These are phyloP conservation scores for Pseudozyma tsukubaensis DNA, from an alignment of 1,284 basidiomycete species.

Conservation along the genomic window DNA sequence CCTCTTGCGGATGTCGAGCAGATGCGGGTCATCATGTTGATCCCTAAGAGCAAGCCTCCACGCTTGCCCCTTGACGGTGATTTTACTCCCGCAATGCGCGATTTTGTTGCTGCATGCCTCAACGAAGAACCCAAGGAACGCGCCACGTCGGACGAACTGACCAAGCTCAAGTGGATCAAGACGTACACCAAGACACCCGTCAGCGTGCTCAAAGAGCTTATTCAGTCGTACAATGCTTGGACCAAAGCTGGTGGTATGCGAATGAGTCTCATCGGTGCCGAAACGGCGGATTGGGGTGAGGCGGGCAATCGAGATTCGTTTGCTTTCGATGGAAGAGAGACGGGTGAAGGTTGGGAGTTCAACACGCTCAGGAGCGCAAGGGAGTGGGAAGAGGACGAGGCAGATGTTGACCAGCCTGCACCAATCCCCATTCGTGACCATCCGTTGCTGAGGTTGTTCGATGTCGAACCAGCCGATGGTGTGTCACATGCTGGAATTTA, in stretches of 20 bases:
- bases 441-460: slow-evolving; percentile 57
- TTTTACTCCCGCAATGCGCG: slow-evolving; percentile 83
- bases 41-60: slow-evolving; percentile 87
- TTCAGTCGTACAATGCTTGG: slow-evolving; percentile 81
- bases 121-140: slow-evolving; percentile 85
- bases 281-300: slow-evolving; percentile 51
- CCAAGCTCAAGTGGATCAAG: slow-evolving; percentile 94
- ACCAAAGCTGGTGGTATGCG: slow-evolving; percentile 82
- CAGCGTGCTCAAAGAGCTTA: slow-evolving; percentile 81
- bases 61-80: slow-evolving; percentile 80
- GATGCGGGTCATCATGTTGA: slow-evolving; percentile 89
- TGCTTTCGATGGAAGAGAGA: slow-evolving; percentile 53
- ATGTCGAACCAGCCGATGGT: slow-evolving; percentile 29
- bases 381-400: slow-evolving; percentile 43
- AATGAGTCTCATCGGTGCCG: slow-evolving; percentile 75
- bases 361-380: slow-evolving; percentile 30
- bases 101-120: slow-evolving; percentile 87
- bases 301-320: slow-evolving; percentile 56
- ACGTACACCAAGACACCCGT: slow-evolving; percentile 76
- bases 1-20: slow-evolving; percentile 73
- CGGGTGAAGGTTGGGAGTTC: slow-evolving; percentile 59
- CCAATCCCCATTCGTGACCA: slow-evolving; percentile 51
- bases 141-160: slow-evolving; percentile 86
- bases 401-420: slow-evolving; percentile 17
- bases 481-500: slow-evolving; percentile 16